Evolutionary conservation across 306 rosid genomes (phyloP).

Genomic region (Vigna reflexopilosa): DNA sequence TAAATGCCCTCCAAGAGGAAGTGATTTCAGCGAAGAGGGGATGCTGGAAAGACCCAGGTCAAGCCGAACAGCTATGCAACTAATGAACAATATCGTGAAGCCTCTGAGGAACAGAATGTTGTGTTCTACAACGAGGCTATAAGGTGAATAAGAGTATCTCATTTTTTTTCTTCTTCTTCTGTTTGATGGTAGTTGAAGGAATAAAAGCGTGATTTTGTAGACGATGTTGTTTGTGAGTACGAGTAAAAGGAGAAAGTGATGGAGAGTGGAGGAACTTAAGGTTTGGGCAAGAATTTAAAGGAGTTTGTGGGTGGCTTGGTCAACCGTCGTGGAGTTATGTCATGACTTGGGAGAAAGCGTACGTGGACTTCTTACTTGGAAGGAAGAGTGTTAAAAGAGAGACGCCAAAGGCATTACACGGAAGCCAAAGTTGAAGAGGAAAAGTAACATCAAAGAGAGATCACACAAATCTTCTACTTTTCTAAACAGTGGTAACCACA

Average conservation of each 20-base stretch:
- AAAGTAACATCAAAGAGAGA: slow-evolving; percentile 78
- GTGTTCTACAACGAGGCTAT: slow-evolving; percentile 48
- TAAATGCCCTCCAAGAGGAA: slow-evolving; percentile 73
- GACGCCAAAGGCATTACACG: slow-evolving; percentile 61
- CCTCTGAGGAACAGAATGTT: slow-evolving; percentile 52
- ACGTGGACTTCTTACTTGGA: slow-evolving; percentile 77
- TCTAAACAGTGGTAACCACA: slow-evolving; percentile 68
- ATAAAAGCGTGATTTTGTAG: slow-evolving; percentile 45
- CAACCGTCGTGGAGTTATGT: slow-evolving; percentile 59
- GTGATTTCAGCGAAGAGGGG: slow-evolving; percentile 61
- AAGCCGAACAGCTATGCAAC: slow-evolving; percentile 54
- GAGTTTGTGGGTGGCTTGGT: slow-evolving; percentile 70
- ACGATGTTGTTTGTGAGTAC: slow-evolving; percentile 32
- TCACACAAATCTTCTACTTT: slow-evolving; percentile 77
- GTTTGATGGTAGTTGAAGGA: slow-evolving; percentile 51
- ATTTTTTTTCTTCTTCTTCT: slow-evolving; percentile 37
- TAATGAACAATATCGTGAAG: slow-evolving; percentile 59
- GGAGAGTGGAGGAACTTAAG: slow-evolving; percentile 54
- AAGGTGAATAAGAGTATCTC: slow-evolving; percentile 48
- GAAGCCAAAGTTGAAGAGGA: slow-evolving; percentile 68
- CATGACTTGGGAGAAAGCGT: slow-evolving; percentile 65
- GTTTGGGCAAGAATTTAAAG: slow-evolving; percentile 75
- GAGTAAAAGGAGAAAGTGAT: slow-evolving; percentile 49
- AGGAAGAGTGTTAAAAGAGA: slow-evolving; percentile 57
- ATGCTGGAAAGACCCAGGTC: slow-evolving; percentile 59